Evolutionary conservation across 1,284 basidiomycete genomes (phyloP), one percentile per base, ranked within the genome.

Genomic region (Puccinia horiana): DNA sequence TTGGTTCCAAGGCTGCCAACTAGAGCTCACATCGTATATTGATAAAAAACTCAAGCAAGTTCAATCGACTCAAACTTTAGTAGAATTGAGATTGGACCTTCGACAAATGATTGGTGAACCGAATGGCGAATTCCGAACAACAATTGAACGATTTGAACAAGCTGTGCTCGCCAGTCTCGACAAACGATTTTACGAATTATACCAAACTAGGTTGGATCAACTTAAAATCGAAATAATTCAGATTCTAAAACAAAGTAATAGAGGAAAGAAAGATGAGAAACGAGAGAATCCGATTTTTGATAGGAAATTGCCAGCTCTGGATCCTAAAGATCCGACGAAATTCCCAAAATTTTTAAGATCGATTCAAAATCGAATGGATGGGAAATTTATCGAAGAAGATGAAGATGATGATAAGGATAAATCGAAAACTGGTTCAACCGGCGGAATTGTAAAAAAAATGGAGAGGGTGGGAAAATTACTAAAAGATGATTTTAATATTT

Each of bases 291-390:
- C 40, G 35, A 58, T 76, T 12, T 63, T 76, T 29, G 40, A 58
- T 56, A 76, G 40, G 29, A 58, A 44, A 47, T 42, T 76, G 37
- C 75, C 75, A 3, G 23, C 29, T 2, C 56, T 76, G 23, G 75
- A 76, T 63, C 40, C 52, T 18, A 61, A 58, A 12, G 56, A 76
- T 42, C 56, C 35, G 18, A 58, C 29, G n/a, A 76, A n/a, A 40
- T 76, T 76, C 61, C 26, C 54, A n/a, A 76, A 32, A 58, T 76
- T 42, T 42, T 20, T 76, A 26, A 35, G 26, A 65, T 76, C 75
- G n/a, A 76, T 76, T 26, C 52, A 58, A 44, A 47, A 35, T 61
- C 35, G 75, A 76, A 76, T 63, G 26, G 75, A 76, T 63, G 75
- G 75, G 20, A 61, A 63, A 44, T 29, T 37, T 23, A 54, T 54